Evolutionary conservation across 129 eudicot genomes (phyloP), one percentile per base, ranked within the genome.

Genomic region (Lactuca sativa): DNA sequence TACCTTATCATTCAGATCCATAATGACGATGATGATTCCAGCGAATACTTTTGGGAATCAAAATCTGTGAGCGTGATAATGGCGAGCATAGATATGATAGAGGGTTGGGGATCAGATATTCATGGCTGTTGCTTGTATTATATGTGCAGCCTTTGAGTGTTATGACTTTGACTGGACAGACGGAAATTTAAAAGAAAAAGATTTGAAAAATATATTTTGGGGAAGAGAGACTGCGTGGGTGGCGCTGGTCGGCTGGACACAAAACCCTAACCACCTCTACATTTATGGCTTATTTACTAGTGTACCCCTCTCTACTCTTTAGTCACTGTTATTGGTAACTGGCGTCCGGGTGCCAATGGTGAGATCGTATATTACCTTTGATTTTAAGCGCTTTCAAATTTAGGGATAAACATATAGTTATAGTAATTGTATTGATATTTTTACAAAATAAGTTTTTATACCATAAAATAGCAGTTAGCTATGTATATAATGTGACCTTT

Each of bases 1-100:
- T 73, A 71, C 88, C 80, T 83, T 77, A 15, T 80, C 76, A 25
- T 69, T 56, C 51, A 66, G 85, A 84, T 84, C 85, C 82, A 80
- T 76, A 73, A 71, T 77, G 71, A 74, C 13, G 62, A 69, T 79
- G 76, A 63, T 11, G 62, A 59, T 14, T 31, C 31, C 12, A 56
- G 4, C 44, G 21, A 16, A 44, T 11, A 17, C 56, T 30, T 63
- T 55, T 59, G 2, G 14, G 59, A 31, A 61, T 75, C 62, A 65
- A 49, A 69, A 56, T 40, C 17, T 52, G 21, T 33, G 31, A 7
- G 63, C 16, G 69, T 60, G 63, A 59, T 58, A 44, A 43, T 36
- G 7, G 54, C 13, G 73, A 6, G 12, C 58, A 47, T 52, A 36
- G 14, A 47, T 47, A 37, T 48, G 68, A 31, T 59, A 18, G 36